These are phyloP conservation scores for Quercus dentata DNA, from an alignment of 306 rosid species.

Conservation along the genomic window DNA sequence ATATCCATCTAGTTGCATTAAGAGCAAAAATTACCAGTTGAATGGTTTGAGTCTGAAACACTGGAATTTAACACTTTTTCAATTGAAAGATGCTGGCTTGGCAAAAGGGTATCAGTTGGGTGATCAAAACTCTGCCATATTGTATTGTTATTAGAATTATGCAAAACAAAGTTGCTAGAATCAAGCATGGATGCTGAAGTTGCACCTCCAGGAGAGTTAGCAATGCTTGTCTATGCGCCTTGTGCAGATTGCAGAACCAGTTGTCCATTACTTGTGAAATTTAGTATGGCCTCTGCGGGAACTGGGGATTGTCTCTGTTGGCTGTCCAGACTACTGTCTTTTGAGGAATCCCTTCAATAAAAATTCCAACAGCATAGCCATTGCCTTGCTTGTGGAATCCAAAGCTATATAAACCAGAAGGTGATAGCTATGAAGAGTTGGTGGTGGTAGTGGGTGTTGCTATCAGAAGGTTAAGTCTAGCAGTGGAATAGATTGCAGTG, in stretches of 20 bases:
- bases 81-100: neutral
- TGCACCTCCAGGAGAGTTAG: too few relatives aligned
- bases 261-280: constrained; percentile 14
- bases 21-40: constrained; percentile 17
- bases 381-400: constrained; percentile 22
- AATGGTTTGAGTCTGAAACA: constrained; percentile 8
- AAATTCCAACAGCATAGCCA: constrained; percentile 19
- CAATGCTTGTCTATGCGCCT: neutral
- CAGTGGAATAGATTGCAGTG: too few relatives aligned
- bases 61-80: neutral
- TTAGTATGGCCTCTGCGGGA: constrained; percentile 6
- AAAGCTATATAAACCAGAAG: constrained; percentile 28
- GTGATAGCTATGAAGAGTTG: constrained; percentile 25
- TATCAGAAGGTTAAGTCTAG: too few relatives aligned
- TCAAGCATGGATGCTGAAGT: constrained; percentile 27
- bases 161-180: constrained; percentile 23
- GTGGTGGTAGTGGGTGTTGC: neutral
- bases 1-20: constrained; percentile 18
- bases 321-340: constrained; percentile 29
- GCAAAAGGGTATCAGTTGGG: constrained; percentile 26
- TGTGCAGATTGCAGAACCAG: neutral
- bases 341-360: constrained; percentile 14
- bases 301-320: constrained; percentile 18
- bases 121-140: constrained; percentile 14
- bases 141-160: neutral